Base-by-base conservation (phyloP, 1,284 basidiomycete genomes). In the Cryptococcus sp. region DNA sequence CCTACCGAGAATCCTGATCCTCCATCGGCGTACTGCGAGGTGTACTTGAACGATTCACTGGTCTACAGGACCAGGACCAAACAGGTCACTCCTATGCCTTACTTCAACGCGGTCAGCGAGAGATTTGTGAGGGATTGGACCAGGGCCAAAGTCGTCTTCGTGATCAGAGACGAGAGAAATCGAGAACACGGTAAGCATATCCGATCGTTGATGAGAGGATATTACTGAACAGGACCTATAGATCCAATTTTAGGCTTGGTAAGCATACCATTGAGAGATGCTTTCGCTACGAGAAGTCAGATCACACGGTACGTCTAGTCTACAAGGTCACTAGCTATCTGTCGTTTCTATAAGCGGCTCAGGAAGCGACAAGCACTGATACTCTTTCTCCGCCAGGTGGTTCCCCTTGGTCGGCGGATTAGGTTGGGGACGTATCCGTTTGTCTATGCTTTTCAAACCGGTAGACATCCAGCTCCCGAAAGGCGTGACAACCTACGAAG, bases 31-130 rank as follows among this genome's bases (percentile, higher is more conserved):
- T 79, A 79, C 55, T 70, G 69, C 55, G 78, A 80, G 50, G 78
- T 82, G 35, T 74, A 80, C 39, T 62, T 82, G 30, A 82, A 82
- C 64, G 81, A 81, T 58, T 72, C 76, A 51, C 67, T 78, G 35
- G 67, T 81, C 8, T 81, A 78, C 57, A 69, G 77, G 10, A 79
- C 80, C 0, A 62, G 81, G 7, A 79, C 79, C 16, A 81, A 82
- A 56, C 73, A 77, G 56, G 64, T 78, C 52, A 79, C 74, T 41
- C 71, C 75, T 2, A 60, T 77, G 43, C 81, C 80, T 3, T 81
- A 81, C 64, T 80, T 77, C 68, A 81, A 82, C 59, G 80, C 80
- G 2, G 69, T 77, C n/a, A 77, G 78, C 46, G 81, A 82, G 63
- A 63, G 80, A 22, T 81, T 80, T 54, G 64, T 81, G n/a, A 61